Evolutionary conservation across 768 basidiomycete species (phyloP).

Genomic region (Rhodotorula diobovata): DNA sequence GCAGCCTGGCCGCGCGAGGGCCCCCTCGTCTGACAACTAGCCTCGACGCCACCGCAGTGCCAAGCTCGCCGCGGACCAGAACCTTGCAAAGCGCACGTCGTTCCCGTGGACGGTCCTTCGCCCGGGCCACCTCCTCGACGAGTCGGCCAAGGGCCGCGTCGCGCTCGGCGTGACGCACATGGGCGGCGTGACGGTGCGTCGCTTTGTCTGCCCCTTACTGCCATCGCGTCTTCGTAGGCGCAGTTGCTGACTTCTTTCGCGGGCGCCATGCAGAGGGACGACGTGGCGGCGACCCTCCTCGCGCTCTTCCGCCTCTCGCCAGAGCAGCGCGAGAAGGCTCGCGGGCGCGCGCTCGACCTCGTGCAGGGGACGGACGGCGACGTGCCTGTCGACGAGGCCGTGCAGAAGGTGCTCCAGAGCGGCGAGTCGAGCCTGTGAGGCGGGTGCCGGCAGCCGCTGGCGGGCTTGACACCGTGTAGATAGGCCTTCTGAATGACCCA

Average conservation of each 20-base stretch:
- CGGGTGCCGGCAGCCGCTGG: too few relatives aligned
- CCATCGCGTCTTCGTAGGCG: background rate
- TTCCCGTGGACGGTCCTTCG: slow-evolving; percentile 67
- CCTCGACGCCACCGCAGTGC: slow-evolving; percentile 33
- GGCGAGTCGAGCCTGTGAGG: slow-evolving; percentile 51
- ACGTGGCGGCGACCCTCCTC: slow-evolving; percentile 57
- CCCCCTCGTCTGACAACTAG: too few relatives aligned
- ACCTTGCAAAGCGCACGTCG: slow-evolving; percentile 53
- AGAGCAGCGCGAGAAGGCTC: slow-evolving; percentile 22
- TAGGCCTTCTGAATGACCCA: too few relatives aligned
- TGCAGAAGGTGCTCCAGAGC: slow-evolving; percentile 56
- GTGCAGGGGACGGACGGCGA: slow-evolving; percentile 49
- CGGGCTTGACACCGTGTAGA: too few relatives aligned
- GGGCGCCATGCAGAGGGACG: slow-evolving; percentile 58
- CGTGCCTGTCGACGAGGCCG: slow-evolving; percentile 52
- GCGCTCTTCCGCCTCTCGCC: slow-evolving; percentile 51
- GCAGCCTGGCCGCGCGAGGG: too few relatives aligned
- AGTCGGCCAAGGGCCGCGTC: slow-evolving; percentile 55
- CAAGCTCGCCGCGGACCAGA: slow-evolving; percentile 53
- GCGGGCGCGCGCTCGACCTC: slow-evolving; percentile 61
- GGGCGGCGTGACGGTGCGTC: slow-evolving; percentile 54
- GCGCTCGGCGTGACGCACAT: slow-evolving; percentile 58
- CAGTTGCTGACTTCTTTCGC: background rate
- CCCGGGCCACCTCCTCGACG: slow-evolving; percentile 58
- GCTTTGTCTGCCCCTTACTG: background rate